Base-by-base conservation (phyloP, 768 basidiomycete species). In the Mycena vulgaris region DNA sequence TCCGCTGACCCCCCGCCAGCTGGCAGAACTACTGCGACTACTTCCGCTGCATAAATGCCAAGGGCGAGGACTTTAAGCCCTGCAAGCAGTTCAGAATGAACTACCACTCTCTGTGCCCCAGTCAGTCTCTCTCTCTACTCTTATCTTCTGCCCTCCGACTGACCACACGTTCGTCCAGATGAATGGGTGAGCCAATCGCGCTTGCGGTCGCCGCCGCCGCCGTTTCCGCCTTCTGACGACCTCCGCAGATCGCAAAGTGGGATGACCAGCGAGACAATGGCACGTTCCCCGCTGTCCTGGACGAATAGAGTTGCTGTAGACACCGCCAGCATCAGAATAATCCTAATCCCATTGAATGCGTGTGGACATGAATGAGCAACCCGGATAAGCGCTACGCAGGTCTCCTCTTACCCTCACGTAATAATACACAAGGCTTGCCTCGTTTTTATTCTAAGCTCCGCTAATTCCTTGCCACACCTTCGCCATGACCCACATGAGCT, bases 81-180 rank as follows among this genome's bases (percentile, higher is more conserved):
- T 99, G 98, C 92, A 96, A 96, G 86, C 97, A 98, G 83, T 99
- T 99, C 91, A 94, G 93, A 86, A 90, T 91, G 81, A 95, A 95
- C 31, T 99, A 96, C 88, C 89, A 95, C 86, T 96, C 97, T 47
- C 90, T 99, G 68, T 99, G 98, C 85, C 98, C 98, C 72, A 98
- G 98, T 98, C 76, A 81, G 96, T 92, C n/a, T 52, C 25, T 9
- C n/a, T 52, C 25, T 9, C 31, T 7, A 21, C 23, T 47, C 47
- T 35, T 71, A 56, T 56, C 45, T 59, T 56, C 69, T 13, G 23
- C 42, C 28, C 53, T 27, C 23, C 25, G 37, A 39, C 55, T 56
- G 23, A 19, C n/a, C 55, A 30, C 16, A 8, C 33, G 4, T 3
- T n/a, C 10, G 23, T 14, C 28, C 35, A 56, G 96, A 97, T 83